phyloP scores from a whole-genome alignment of 2,329 filamentous ascomycete species.

The Lanzia echinophila region DNA sequence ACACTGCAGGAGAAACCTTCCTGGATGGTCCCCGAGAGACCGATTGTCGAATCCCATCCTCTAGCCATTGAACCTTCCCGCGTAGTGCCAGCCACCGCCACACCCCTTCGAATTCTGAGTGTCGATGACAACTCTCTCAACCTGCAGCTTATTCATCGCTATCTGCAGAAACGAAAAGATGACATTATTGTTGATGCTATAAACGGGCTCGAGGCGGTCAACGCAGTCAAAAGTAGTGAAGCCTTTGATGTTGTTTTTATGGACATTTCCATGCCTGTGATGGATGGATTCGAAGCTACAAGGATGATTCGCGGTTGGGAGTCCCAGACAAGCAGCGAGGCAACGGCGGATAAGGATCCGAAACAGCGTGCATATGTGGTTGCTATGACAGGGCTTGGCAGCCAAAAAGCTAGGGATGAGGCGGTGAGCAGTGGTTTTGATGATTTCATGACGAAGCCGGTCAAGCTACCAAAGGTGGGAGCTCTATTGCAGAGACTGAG shows the following conservation, averaged over 20 bases:
- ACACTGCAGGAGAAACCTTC: too few relatives aligned
- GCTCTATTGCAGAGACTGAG: slow-evolving; percentile 16
- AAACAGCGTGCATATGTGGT: slow-evolving; percentile 37
- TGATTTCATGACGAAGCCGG: slow-evolving; percentile 47
- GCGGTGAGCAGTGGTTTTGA: slow-evolving; percentile 47
- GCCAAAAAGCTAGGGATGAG: slow-evolving; percentile 40
- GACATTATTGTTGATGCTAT: slow-evolving; percentile 32
- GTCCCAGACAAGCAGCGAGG: not conserved
- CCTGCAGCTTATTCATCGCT: slow-evolving; percentile 29
- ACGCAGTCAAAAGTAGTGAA: slow-evolving; percentile 21
- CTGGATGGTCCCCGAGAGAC: not conserved
- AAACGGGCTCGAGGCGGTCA: slow-evolving; percentile 40
- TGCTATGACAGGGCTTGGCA: slow-evolving; percentile 45
- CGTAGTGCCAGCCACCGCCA: not conserved
- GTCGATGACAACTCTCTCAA: slow-evolving; percentile 36
- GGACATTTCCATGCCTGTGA: slow-evolving; percentile 49
- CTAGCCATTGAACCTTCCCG: not conserved
- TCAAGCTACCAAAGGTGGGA: slow-evolving; percentile 26
- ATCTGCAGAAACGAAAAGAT: slow-evolving; percentile 24
- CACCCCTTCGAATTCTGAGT: slow-evolving; percentile 19
- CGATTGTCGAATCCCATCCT: not conserved
- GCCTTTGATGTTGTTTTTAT: slow-evolving; percentile 40
- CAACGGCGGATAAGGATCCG: not conserved
- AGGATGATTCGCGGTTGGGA: slow-evolving; percentile 35
- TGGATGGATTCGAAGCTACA: slow-evolving; percentile 44